Conservation (phyloP, 495 filamentous ascomycete species). For the Podospora conica region DNA sequence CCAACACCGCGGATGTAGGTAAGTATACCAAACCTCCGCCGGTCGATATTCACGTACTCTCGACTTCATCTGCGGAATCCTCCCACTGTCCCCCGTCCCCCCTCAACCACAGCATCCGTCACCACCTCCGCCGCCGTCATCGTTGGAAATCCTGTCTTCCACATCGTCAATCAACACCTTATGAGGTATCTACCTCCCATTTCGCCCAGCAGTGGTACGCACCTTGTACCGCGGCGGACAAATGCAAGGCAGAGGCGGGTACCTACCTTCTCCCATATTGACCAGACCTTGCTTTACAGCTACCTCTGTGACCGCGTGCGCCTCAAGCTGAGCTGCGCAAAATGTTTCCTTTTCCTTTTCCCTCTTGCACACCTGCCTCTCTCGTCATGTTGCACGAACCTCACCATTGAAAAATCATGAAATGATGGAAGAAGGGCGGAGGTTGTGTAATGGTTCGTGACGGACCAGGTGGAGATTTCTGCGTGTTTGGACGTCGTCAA, state of each 20-base stretch:
- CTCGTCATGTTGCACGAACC: background rate
- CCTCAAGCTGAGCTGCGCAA: background rate
- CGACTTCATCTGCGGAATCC: background rate
- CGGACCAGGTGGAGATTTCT: background rate
- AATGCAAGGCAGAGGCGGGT: background rate
- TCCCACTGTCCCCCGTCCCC: too few species aligned
- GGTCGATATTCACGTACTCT: too few species aligned
- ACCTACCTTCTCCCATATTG: background rate
- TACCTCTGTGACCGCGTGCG: background rate
- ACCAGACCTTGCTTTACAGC: background rate
- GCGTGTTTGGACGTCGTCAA: background rate
- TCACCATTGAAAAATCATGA: background rate
- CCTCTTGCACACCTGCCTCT: background rate
- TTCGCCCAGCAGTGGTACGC: background rate
- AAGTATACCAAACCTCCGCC: background rate
- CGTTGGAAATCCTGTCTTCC: background rate
- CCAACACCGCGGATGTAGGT: too few species aligned
- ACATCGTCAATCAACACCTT: background rate
- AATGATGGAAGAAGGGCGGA: background rate
- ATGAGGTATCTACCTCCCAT: background rate
- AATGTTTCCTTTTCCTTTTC: background rate
- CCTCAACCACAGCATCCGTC: too few species aligned
- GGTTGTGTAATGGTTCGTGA: background rate
- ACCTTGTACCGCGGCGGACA: background rate
- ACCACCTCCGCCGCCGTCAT: background rate